Evolutionary conservation across 345 rosid species (phyloP), one percentile per base, ranked within the genome.

Genomic region (Mercurialis annua): DNA sequence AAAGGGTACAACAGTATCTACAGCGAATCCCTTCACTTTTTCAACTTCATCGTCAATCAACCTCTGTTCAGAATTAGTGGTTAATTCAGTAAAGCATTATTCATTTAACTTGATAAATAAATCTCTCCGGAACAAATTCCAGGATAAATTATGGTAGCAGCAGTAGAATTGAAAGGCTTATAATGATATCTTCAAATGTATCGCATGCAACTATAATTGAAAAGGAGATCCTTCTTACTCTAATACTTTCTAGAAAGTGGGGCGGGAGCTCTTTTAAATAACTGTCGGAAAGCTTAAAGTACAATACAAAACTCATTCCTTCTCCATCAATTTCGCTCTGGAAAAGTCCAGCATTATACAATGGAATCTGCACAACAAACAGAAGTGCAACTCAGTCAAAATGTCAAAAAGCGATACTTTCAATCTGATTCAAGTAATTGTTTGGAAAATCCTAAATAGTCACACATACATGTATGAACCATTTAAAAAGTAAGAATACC

Each of bases 21-120:
- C 66, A 26, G 98, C 88, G 69, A 95, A 95, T 57, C 96, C 92
- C 77, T 83, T 88, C 62, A 92, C 94, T 78, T 83, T 92, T 80
- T 95, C 99, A 53, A 81, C 97, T 77, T 95, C 98, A 63, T 95
- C 90, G 59, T 90, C 83, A 42, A 95, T 82, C 50, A 95, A 65
- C 79, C 85, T 82, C 99, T 94, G 87, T 50, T 65, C 46, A 44
- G 30, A 64, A 59, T 26, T 17, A 57, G 4, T 48, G 10, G 54
- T 12, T 12, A 54, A 42, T 3, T 61, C 23, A 42, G 43, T 2
- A 61, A 33, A 42, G 65, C 21, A 34, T n/a, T n/a, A n/a, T n/a
- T n/a, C n/a, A n/a, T n/a, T n/a, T 26, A 51, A 51, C 17, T 24
- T 26, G 4, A 23, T 60, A n/a, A n/a, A n/a, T n/a, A n/a, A n/a